These are phyloP conservation scores for Casuarina glauca DNA, from an alignment of 306 rosid genomes.

Conservation along the genomic window DNA sequence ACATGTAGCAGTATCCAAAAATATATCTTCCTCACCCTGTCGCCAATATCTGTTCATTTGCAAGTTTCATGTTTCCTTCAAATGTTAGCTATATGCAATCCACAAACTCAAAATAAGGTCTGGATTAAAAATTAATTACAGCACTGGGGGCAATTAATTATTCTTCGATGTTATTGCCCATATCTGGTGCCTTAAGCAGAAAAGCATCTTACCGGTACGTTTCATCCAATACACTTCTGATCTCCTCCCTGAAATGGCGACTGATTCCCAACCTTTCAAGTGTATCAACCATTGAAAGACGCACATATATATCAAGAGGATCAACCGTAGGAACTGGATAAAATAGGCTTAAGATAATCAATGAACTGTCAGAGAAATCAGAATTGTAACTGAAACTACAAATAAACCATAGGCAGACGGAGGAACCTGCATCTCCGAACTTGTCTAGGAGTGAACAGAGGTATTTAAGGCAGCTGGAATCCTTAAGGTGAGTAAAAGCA, in stretches of 20 bases:
- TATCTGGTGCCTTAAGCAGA: slow-evolving; percentile 21
- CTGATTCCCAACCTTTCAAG: slow-evolving; percentile 74
- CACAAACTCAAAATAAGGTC: neutral
- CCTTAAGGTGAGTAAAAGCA: slow-evolving; percentile 52
- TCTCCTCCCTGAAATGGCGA: slow-evolving; percentile 70
- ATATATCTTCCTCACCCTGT: slow-evolving; percentile 64
- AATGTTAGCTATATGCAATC: neutral
- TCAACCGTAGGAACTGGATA: slow-evolving; percentile 72
- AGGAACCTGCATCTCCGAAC: slow-evolving; percentile 67
- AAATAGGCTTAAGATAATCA: neutral
- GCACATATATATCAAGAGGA: slow-evolving; percentile 68
- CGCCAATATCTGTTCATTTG: slow-evolving; percentile 55
- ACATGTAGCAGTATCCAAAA: slow-evolving; percentile 64
- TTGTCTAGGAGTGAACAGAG: slow-evolving; percentile 52
- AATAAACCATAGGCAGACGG: neutral
- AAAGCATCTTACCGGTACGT: slow-evolving; percentile 55
- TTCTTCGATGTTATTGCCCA: neutral
- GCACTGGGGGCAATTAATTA: neutral
- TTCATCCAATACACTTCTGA: slow-evolving; percentile 64
- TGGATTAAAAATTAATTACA: neutral
- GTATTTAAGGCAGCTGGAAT: slow-evolving; percentile 65
- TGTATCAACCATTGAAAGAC: slow-evolving; percentile 66
- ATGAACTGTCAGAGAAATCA: slow-evolving; percentile 10
- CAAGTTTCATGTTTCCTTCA: slow-evolving; percentile 6
- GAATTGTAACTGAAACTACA: slow-evolving; percentile 7